phyloP scores from a whole-genome alignment of 1,139 yeast species.

The Groenewaldozyma sp. region DNA sequence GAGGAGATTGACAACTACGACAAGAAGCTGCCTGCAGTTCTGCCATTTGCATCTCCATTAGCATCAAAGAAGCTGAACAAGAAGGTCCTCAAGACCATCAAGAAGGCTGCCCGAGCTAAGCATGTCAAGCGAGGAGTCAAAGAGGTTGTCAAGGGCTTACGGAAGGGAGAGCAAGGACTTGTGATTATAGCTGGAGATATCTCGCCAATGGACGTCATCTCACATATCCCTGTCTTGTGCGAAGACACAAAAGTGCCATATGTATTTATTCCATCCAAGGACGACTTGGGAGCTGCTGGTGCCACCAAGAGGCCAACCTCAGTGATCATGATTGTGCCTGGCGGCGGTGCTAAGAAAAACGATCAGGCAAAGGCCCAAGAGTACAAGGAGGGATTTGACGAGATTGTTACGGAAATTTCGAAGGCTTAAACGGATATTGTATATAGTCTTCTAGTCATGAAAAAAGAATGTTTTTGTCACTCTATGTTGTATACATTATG shows the following conservation, averaged over 20 bases:
- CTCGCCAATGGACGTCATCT: slow-evolving; percentile 93
- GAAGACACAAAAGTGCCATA: slow-evolving; percentile 89
- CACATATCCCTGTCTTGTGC: slow-evolving; percentile 94
- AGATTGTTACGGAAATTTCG: slow-evolving; percentile 82
- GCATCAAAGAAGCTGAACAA: slow-evolving; percentile 95
- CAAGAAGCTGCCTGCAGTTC: slow-evolving; percentile 75
- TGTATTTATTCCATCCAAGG: slow-evolving; percentile 91
- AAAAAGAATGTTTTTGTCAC: not conserved
- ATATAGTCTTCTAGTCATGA: no score
- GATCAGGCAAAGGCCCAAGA: slow-evolving; percentile 69
- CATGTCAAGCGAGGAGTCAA: slow-evolving; percentile 98
- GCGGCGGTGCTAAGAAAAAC: slow-evolving; percentile 84
- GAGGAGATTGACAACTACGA: slow-evolving; percentile 73
- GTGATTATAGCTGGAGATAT: slow-evolving; percentile 97
- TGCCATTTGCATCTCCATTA: slow-evolving; percentile 89
- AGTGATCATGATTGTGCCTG: slow-evolving; percentile 95
- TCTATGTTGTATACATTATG: not conserved
- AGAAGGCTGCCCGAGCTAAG: slow-evolving; percentile 95
- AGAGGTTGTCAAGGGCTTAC: slow-evolving; percentile 94
- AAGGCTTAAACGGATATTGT: slow-evolving; percentile 16
- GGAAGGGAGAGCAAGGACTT: slow-evolving; percentile 97
- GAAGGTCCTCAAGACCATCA: slow-evolving; percentile 88
- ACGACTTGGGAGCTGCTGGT: slow-evolving; percentile 97
- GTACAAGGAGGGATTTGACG: slow-evolving; percentile 88
- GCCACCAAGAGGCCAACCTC: slow-evolving; percentile 99